Evolutionary conservation across 75 land plant species (phyloP).

Genomic region (Isoetes taiwanensis): DNA sequence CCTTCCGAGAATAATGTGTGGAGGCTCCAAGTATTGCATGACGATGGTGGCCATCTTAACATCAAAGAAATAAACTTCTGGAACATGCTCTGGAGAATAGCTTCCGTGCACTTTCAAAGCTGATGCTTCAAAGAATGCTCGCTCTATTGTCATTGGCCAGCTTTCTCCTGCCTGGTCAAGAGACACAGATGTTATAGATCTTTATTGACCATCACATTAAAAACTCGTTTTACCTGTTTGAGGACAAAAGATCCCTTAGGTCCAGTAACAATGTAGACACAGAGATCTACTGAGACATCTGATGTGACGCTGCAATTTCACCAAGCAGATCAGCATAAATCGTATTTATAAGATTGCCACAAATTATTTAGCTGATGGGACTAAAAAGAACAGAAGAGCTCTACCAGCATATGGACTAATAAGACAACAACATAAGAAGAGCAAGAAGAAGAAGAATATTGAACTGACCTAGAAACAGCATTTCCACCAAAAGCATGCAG

Average conservation of each 20-base stretch:
- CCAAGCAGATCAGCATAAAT: no score
- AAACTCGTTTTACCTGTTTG: slow-evolving; percentile 47
- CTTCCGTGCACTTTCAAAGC: slow-evolving; percentile 60
- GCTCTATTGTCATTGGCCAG: slow-evolving; percentile 90
- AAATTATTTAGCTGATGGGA: no score
- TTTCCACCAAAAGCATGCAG: no score
- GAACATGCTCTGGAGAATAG: slow-evolving; percentile 68
- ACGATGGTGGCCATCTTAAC: slow-evolving; percentile 61
- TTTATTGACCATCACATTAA: not conserved
- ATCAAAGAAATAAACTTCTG: slow-evolving; percentile 89
- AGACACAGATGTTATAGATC: slow-evolving; percentile 85
- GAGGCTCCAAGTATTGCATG: slow-evolving; percentile 93
- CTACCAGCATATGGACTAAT: no score
- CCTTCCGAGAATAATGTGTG: slow-evolving; percentile 91
- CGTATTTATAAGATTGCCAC: no score
- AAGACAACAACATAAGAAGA: no score
- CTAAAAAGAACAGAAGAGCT: no score
- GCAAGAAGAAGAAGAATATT: no score
- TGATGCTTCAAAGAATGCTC: slow-evolving; percentile 78
- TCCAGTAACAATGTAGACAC: slow-evolving; percentile 53
- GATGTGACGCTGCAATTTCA: no score
- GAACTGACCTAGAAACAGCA: no score
- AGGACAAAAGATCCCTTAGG: slow-evolving; percentile 64
- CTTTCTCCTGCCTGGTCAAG: slow-evolving; percentile 91
- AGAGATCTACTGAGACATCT: no score